A percentile compares a stretch with the other conserved stretches of the same genome.
phyloP scores from a whole-genome alignment of 116 monocot genomes.

The Phalaenopsis hybrid region DNA sequence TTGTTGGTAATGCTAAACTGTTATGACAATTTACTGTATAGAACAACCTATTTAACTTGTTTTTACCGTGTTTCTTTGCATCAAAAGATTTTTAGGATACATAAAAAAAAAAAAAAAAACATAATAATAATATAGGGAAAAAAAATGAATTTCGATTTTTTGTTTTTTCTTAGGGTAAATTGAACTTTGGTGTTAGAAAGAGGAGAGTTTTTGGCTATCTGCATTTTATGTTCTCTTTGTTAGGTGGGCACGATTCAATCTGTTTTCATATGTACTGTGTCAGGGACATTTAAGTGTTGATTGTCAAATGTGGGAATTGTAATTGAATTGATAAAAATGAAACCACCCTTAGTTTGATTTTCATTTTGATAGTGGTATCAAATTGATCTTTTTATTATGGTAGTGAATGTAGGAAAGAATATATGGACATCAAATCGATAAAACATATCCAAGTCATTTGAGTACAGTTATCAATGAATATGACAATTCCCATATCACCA shows the following conservation, averaged over 20 bases:
- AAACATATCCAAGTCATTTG: too few relatives aligned
- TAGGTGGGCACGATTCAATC: neutral
- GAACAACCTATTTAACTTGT: neutral
- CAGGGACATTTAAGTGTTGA: neutral
- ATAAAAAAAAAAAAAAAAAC: neutral
- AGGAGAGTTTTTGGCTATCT: neutral
- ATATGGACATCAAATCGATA: too few relatives aligned
- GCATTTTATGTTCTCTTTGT: neutral
- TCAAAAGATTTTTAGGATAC: neutral
- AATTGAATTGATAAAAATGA: neutral
- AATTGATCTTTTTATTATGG: neutral
- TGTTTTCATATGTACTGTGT: neutral
- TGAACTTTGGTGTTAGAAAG: neutral
- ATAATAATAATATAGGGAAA: neutral
- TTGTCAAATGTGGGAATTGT: neutral
- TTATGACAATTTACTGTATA: neutral
- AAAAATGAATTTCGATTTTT: neutral
- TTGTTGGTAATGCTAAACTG: constrained; percentile 62
- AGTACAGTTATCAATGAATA: too few relatives aligned
- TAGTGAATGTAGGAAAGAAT: too few relatives aligned
- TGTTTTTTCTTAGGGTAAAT: neutral
- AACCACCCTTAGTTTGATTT: neutral
- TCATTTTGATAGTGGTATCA: neutral
- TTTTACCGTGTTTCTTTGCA: neutral
- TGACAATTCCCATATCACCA: too few relatives aligned